Evolutionary conservation across 768 basidiomycete genomes (phyloP), one percentile per base, ranked within the genome.

Genomic region (Trametes meyenii): DNA sequence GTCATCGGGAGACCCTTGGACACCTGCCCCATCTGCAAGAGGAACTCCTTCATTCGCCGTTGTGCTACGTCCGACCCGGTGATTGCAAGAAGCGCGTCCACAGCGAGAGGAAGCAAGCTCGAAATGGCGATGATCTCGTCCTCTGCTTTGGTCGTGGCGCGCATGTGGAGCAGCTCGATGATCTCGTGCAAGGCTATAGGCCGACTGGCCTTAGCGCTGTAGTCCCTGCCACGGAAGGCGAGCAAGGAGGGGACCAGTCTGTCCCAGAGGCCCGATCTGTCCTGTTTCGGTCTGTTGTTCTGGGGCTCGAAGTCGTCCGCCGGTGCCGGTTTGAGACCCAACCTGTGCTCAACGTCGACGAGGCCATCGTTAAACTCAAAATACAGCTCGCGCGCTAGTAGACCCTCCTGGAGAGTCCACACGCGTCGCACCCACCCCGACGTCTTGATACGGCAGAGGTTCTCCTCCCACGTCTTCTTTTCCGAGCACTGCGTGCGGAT

Each of bases 391-490:
- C 48, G 57, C 16, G 57, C 62, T 21, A 63, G 53, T 10, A 63
- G n/a, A 10, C 46, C 62, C 17, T 63, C 62, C 33, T 63, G 62
- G 7, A 63, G 48, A 14, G 62, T 63, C 62, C 62, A 63, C 6
- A 63, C 36, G 0, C 62, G 62, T 33, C 52, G 52, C 39, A 59
- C 46, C 62, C 62, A 63, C 0, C 45, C 62, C 1, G 62, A 63
- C 2, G 49, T 36, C 2, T 39, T 42, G 53, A 63, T 55, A n/a
- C 58, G 57, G 12, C 59, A 33, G 12, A 55, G 40, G 36, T 59
- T 54, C 45, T 54, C 42, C 52, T 50, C 42, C 46, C 50, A 55
- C 3, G 58, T 13, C 19, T 57, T 38, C 6, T 13, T 17, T 5
- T 21, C 39, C 8, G 57, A 55, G 58, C 62, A 65, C 26, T 42